phyloP scores from a whole-genome alignment of 2,329 filamentous ascomycete species.

The Stylonectria norvegica region DNA sequence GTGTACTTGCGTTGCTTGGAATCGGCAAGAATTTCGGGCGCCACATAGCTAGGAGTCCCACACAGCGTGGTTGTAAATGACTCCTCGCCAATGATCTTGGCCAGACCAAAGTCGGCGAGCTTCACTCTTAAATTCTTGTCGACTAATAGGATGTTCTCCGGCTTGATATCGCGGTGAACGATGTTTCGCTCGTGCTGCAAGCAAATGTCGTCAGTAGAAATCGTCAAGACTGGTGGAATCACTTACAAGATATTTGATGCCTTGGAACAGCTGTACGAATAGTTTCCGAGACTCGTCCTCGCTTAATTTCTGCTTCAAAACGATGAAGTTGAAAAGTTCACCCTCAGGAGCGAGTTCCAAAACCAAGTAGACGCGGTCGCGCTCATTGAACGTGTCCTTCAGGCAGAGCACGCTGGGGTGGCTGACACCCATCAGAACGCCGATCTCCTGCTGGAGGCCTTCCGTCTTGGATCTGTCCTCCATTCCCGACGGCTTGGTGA shows the following conservation, averaged over 20 bases:
- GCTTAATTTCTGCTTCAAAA: slow-evolving; percentile 81
- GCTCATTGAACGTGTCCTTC: slow-evolving; percentile 92
- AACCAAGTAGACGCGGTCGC: slow-evolving; percentile 84
- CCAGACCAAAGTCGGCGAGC: slow-evolving; percentile 91
- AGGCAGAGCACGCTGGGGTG: slow-evolving; percentile 90
- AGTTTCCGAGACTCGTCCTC: slow-evolving; percentile 83
- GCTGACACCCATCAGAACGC: slow-evolving; percentile 93
- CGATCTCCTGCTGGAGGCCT: slow-evolving; percentile 90
- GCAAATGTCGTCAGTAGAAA: slow-evolving; percentile 3
- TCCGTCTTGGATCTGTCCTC: slow-evolving; percentile 83
- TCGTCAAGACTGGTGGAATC: background rate
- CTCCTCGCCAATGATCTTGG: slow-evolving; percentile 97
- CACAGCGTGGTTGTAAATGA: slow-evolving; percentile 96
- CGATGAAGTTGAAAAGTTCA: slow-evolving; percentile 93
- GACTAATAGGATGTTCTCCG: slow-evolving; percentile 87
- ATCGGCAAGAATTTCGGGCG: slow-evolving; percentile 88
- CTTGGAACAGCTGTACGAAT: slow-evolving; percentile 88
- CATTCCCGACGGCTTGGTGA: slow-evolving; percentile 78
- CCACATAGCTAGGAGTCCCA: slow-evolving; percentile 96
- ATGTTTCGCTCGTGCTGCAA: slow-evolving; percentile 92
- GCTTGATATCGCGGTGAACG: slow-evolving; percentile 96
- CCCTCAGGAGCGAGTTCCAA: slow-evolving; percentile 88
- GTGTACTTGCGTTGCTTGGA: slow-evolving; percentile 83
- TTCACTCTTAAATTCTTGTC: slow-evolving; percentile 86
- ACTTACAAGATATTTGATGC: slow-evolving; percentile 88